phyloP scores from a whole-genome alignment of 495 filamentous ascomycete genomes.

The Penicillium nucicola region DNA sequence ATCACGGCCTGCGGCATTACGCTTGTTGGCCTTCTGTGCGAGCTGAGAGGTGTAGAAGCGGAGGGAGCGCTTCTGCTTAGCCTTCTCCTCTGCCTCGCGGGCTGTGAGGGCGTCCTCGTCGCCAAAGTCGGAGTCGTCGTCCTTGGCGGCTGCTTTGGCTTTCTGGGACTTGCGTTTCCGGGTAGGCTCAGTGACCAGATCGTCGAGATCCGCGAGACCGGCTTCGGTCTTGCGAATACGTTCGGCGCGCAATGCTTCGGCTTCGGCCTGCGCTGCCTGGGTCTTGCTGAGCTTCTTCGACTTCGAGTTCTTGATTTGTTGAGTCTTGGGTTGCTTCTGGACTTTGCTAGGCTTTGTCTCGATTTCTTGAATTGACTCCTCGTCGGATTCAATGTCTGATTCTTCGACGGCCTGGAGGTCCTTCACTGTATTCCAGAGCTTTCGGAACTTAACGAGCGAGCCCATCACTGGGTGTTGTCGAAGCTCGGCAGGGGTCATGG shows the following conservation, averaged over 20 bases:
- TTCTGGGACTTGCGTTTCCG: constrained; percentile 35
- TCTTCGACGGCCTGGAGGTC: constrained; percentile 28
- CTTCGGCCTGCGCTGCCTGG: constrained; percentile 49
- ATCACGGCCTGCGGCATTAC: constrained; percentile 73
- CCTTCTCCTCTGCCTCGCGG: constrained; percentile 76
- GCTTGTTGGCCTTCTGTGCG: constrained; percentile 84
- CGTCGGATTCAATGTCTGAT: constrained; percentile 7
- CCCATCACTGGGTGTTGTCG: constrained; percentile 88
- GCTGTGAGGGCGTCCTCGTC: constrained; percentile 60
- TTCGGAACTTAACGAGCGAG: constrained; percentile 71
- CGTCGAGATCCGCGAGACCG: constrained; percentile 65
- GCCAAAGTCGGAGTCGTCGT: constrained; percentile 62
- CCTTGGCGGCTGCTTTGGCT: constrained; percentile 27
- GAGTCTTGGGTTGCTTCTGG: constrained; percentile 21
- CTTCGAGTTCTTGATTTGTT: constrained; percentile 26
- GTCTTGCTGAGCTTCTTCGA: constrained; percentile 49
- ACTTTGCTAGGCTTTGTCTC: constrained; percentile 12
- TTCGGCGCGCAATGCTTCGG: constrained; percentile 53
- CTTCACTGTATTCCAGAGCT: constrained; percentile 77
- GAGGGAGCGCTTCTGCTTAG: constrained; percentile 77
- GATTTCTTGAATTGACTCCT: constrained; percentile 1
- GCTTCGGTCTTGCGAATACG: constrained; percentile 56
- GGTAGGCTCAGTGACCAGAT: constrained; percentile 33
- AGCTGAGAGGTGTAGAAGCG: constrained; percentile 97
- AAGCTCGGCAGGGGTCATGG: constrained; percentile 66